phyloP scores from a whole-genome alignment of 768 basidiomycete species.

The Hericium alpestre region DNA sequence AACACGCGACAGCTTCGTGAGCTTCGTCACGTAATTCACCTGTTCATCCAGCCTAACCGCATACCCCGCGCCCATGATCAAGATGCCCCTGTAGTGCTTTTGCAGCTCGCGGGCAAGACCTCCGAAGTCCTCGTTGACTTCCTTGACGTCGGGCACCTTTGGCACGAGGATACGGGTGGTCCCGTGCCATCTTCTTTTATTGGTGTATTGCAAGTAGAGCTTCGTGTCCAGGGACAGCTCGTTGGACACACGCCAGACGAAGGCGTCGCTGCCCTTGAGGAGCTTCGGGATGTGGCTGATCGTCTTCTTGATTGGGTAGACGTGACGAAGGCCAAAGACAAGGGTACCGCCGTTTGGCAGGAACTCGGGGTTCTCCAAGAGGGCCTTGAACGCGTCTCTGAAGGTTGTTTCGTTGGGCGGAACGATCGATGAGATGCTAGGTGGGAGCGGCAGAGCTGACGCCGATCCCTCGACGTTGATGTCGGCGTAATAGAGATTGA shows the following conservation, averaged over 20 bases:
- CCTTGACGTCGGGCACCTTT: background rate
- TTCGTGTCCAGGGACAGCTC: background rate
- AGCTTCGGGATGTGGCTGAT: background rate
- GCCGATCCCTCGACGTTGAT: background rate
- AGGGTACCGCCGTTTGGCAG: constrained; percentile 30
- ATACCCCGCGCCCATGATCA: background rate
- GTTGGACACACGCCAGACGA: background rate
- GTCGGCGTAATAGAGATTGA: constrained; percentile 26
- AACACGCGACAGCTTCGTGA: background rate
- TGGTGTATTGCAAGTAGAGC: background rate
- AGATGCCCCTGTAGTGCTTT: background rate
- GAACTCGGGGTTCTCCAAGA: constrained; percentile 24
- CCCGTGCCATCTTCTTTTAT: background rate
- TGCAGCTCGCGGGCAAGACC: background rate
- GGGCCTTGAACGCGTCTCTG: constrained; percentile 10
- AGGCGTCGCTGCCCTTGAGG: constrained; percentile 2
- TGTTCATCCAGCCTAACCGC: background rate
- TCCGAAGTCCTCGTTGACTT: too few species aligned
- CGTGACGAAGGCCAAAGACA: constrained; percentile 29
- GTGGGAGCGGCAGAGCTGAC: background rate
- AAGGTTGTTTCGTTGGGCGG: constrained; percentile 5
- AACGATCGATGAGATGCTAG: background rate
- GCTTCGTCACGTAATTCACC: constrained; percentile 2
- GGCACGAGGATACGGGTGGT: background rate
- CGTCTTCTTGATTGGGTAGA: constrained; percentile 23